Conservation (phyloP, 371 early-diverging fungal species). For the Lichtheimia hyalospora region DNA sequence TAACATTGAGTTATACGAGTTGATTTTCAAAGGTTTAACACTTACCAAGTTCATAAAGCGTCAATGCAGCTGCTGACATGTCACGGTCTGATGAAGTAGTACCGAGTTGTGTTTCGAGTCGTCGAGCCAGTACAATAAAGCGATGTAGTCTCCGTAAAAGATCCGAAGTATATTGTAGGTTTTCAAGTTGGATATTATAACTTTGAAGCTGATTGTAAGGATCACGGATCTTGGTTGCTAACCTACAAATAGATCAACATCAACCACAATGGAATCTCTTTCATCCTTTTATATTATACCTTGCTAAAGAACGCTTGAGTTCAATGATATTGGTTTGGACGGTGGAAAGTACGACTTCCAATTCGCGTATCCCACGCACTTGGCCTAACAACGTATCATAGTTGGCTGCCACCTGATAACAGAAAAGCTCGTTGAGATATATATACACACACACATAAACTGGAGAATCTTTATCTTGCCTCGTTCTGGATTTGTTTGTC, state of each 20-base stretch:
- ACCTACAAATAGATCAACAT: slow-evolving; percentile 22
- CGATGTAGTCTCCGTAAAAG: slow-evolving; percentile 65
- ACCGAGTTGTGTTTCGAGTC: slow-evolving; percentile 59
- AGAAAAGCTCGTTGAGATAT: neutral
- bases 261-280: neutral
- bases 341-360: slow-evolving; percentile 57
- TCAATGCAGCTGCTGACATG: slow-evolving; percentile 59
- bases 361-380: slow-evolving; percentile 67
- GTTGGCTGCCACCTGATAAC: slow-evolving; percentile 62
- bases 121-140: slow-evolving; percentile 60
- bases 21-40: neutral
- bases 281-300: slow-evolving; percentile 29
- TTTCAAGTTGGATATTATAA: slow-evolving; percentile 62
- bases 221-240: slow-evolving; percentile 58
- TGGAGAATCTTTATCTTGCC: slow-evolving; percentile 31
- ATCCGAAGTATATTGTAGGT: slow-evolving; percentile 64
- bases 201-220: slow-evolving; percentile 63
- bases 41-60: slow-evolving; percentile 53
- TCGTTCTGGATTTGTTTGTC: slow-evolving; percentile 79
- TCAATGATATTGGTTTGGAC: slow-evolving; percentile 57
- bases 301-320: slow-evolving; percentile 60
- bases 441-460: no score
- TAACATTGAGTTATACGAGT: neutral
- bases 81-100: slow-evolving; percentile 37
- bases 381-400: slow-evolving; percentile 72